Evolutionary conservation across 305 asterid genomes (phyloP).

Genomic region (Fraxinus baroniana): DNA sequence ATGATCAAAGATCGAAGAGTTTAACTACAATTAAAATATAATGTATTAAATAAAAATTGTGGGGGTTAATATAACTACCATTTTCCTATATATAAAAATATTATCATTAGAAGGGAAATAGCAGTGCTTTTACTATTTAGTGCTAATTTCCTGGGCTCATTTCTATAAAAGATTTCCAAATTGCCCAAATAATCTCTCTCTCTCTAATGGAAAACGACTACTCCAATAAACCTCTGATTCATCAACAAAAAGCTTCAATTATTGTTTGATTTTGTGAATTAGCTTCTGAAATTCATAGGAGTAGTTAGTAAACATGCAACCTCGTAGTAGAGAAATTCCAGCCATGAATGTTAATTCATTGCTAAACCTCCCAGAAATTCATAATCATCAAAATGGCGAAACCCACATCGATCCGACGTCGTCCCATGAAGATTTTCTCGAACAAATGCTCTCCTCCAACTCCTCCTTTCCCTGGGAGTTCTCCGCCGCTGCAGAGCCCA

Average conservation of each 20-base stretch:
- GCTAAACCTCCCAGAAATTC: slow-evolving; percentile 30
- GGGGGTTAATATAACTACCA: too few species aligned
- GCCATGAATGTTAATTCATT: background rate
- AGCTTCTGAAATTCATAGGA: background rate
- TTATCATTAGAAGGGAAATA: background rate
- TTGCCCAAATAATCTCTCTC: slow-evolving; percentile 18
- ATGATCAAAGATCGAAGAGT: too few species aligned
- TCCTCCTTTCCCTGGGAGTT: slow-evolving; percentile 38
- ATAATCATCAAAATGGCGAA: slow-evolving; percentile 21
- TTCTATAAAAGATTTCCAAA: slow-evolving; percentile 28
- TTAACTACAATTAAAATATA: too few species aligned
- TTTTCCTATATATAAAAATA: too few species aligned
- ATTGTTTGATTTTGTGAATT: background rate
- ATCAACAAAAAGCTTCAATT: background rate
- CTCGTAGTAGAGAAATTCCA: background rate
- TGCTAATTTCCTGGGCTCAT: background rate
- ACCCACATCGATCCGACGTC: slow-evolving; percentile 36
- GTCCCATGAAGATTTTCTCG: slow-evolving; percentile 44
- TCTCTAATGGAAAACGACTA: background rate
- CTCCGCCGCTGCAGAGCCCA: slow-evolving; percentile 28
- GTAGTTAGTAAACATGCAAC: background rate
- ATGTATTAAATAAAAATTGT: too few species aligned
- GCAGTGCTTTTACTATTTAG: background rate
- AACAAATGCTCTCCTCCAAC: slow-evolving; percentile 44
- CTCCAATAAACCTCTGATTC: background rate